Evolutionary conservation across 1,284 basidiomycete species (phyloP).

Genomic region (Rhodofomes roseus): DNA sequence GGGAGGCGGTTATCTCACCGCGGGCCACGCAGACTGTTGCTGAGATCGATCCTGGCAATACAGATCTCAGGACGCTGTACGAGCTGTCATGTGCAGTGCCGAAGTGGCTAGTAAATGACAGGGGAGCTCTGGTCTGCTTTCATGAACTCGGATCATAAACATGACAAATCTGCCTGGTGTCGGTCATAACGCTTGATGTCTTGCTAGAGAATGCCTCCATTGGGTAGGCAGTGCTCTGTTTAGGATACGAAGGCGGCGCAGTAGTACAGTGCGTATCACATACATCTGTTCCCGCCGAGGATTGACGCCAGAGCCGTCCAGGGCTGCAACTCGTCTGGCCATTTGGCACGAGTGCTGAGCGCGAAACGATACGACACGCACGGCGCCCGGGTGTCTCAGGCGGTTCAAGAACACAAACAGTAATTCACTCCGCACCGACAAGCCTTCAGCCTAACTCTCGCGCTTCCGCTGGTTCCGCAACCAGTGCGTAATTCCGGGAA

Average conservation of each 20-base stretch:
- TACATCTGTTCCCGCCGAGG: background rate
- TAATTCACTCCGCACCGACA: background rate
- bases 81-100: background rate
- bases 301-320: background rate
- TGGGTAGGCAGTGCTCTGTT: background rate
- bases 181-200: conserved; percentile 1
- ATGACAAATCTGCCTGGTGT: background rate
- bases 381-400: background rate
- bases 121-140: background rate
- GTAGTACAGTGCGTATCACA: background rate
- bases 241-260: background rate
- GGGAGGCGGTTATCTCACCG: background rate
- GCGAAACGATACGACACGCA: background rate
- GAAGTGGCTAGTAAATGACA: background rate
- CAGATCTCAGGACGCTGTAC: background rate
- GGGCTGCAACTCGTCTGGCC: background rate
- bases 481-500: background rate
- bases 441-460: background rate
- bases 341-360: background rate
- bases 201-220: background rate
- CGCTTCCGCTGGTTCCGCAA: background rate
- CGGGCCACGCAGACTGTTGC: background rate
- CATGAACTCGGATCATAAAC: background rate
- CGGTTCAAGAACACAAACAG: background rate
- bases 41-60: conserved; percentile 1